A percentile compares a stretch with the other conserved stretches of the same genome.
These are phyloP conservation scores for Phlyctochytrium arcticum DNA, from an alignment of 192 early-diverging fungal genomes.

Conservation along the genomic window DNA sequence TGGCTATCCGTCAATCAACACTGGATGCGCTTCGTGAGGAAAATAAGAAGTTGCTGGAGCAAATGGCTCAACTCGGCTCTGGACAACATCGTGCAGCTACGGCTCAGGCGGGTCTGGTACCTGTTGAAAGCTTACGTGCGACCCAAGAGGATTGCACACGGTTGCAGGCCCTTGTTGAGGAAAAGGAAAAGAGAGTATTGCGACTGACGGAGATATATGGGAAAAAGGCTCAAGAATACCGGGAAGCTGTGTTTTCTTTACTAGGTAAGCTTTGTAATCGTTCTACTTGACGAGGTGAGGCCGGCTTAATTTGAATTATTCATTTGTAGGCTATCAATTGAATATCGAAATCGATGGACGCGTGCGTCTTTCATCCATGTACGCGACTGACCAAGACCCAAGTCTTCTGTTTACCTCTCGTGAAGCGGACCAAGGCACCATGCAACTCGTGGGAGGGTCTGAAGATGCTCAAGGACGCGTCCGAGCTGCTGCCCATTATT, in stretches of 20 bases:
- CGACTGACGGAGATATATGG: constrained; percentile 67
- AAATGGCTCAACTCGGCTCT: constrained; percentile 21
- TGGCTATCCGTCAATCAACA: constrained; percentile 63
- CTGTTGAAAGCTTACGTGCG: constrained; percentile 51
- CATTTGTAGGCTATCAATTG: constrained; percentile 36
- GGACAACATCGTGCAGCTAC: not conserved
- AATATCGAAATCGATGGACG: constrained; percentile 52
- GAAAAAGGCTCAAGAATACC: constrained; percentile 66
- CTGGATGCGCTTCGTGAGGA: constrained; percentile 65
- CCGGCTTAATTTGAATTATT: too few species aligned
- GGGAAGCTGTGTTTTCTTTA: constrained; percentile 66
- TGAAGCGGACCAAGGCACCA: constrained; percentile 61
- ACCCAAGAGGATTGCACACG: constrained; percentile 54
- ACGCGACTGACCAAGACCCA: constrained; percentile 53
- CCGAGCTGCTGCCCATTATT: constrained; percentile 41
- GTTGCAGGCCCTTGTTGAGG: constrained; percentile 50
- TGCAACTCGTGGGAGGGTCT: constrained; percentile 66
- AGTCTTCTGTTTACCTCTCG: constrained; percentile 70
- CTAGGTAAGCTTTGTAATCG: constrained; percentile 61
- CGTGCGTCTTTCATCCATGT: constrained; percentile 73
- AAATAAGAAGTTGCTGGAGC: constrained; percentile 56
- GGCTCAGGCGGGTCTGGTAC: constrained; percentile 31
- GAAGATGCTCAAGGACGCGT: constrained; percentile 50
- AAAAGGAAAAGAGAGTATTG: constrained; percentile 61
- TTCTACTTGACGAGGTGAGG: too few species aligned